These are phyloP conservation scores for Trichoderma semiorbis DNA, from an alignment of 2,329 filamentous ascomycete species.

Conservation along the genomic window DNA sequence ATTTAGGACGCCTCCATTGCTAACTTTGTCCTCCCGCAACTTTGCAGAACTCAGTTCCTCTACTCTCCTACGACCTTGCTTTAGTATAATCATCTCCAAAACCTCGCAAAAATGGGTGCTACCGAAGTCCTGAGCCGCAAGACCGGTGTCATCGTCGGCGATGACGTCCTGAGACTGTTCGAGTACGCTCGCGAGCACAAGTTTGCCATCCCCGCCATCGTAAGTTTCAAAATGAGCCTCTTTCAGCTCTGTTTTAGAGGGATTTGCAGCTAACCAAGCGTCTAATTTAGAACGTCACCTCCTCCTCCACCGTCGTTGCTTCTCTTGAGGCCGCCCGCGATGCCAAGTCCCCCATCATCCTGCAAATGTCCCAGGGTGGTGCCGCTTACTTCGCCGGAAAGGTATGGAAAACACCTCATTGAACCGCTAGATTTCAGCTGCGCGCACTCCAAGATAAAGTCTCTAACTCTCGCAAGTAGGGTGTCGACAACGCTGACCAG, in stretches of 20 bases:
- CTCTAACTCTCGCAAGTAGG: conserved; percentile 38
- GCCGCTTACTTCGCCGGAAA: conserved; percentile 91
- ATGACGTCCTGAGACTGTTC: conserved; percentile 66
- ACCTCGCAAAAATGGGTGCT: conserved; percentile 36
- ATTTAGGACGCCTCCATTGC: not conserved
- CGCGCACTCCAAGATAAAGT: not conserved
- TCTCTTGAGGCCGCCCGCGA: conserved; percentile 93
- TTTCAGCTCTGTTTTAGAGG: not conserved
- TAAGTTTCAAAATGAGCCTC: conserved; percentile 25
- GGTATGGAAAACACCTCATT: conserved; percentile 41
- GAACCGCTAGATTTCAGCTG: not conserved
- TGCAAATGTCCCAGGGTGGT: conserved; percentile 92
- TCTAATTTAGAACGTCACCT: conserved; percentile 71
- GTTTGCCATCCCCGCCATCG: conserved; percentile 82
- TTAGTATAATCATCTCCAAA: not conserved
- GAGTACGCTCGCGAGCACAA: conserved; percentile 83
- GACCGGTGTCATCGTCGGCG: conserved; percentile 52
- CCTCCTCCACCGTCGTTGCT: conserved; percentile 73
- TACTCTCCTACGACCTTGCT: not conserved
- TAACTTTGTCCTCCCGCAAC: not conserved
- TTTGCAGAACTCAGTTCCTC: not conserved
- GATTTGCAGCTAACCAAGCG: conserved; percentile 2
- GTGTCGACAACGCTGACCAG: conserved; percentile 76
- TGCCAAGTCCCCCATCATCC: conserved; percentile 84
- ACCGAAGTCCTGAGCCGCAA: conserved; percentile 48